A percentile compares a stretch with the other conserved stretches of the same genome.
Evolutionary conservation across 177 flowering plant genomes (phyloP).

Genomic region (Vitis hybrid): DNA sequence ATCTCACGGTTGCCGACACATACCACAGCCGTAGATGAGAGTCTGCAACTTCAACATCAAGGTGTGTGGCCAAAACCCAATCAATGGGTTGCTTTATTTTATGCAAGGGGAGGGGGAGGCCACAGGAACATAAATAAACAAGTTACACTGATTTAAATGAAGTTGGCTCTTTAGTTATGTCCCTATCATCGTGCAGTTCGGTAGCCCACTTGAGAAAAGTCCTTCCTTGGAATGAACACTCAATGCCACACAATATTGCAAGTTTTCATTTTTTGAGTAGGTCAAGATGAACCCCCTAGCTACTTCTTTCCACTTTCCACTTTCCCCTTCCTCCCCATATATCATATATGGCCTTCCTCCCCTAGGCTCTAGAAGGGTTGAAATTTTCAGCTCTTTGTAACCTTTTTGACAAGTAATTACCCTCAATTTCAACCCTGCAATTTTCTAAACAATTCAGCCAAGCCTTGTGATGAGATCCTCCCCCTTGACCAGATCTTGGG

Average conservation of each 20-base stretch:
- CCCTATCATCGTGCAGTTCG: slow-evolving; percentile 28
- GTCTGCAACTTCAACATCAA: too few relatives aligned
- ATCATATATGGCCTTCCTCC: too few relatives aligned
- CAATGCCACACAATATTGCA: slow-evolving; percentile 1
- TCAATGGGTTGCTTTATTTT: too few relatives aligned
- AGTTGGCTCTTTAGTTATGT: slow-evolving; percentile 12
- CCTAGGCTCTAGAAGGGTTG: slow-evolving; percentile 2
- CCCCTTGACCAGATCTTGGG: too few relatives aligned
- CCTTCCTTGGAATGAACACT: slow-evolving; percentile 19
- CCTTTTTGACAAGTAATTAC: neutral
- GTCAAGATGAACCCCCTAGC: neutral
- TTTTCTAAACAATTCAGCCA: too few relatives aligned
- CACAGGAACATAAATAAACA: too few relatives aligned
- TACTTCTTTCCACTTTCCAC: neutral
- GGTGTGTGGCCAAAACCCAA: too few relatives aligned
- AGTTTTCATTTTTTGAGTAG: slow-evolving; percentile 7
- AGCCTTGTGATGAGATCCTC: too few relatives aligned
- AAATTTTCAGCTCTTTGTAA: neutral
- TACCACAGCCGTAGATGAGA: too few relatives aligned
- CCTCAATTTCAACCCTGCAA: too few relatives aligned
- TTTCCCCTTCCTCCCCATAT: too few relatives aligned
- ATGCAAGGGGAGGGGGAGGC: too few relatives aligned
- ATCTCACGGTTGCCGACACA: neutral
- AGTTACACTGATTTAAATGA: neutral
- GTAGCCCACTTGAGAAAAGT: slow-evolving; percentile 34